Base-by-base conservation (phyloP, 129 eudicot species). In the Artemisia argyi region DNA sequence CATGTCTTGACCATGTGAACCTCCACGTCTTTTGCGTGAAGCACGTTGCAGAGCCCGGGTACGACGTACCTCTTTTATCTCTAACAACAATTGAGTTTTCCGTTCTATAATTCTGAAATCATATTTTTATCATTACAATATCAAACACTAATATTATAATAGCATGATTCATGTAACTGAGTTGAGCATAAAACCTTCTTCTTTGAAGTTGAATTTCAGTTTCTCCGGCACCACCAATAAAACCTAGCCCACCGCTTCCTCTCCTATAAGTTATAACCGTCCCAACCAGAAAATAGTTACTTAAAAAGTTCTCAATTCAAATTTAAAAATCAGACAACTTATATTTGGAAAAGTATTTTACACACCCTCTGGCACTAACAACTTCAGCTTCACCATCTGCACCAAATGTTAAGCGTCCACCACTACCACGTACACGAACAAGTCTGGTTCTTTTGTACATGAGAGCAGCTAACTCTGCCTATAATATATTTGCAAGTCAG, bases 391-490 rank as follows among this genome's bases (percentile, higher is more conserved):
- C 98, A 70, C 93, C 96, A 63, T 51, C 2, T 48, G 81, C 81
- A 57, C 97, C 99, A 76, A 95, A 95, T 24, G 97, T 83, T 57
- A 47, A 75, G 17, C 97, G 97, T 54, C 99, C 97, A 78, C 75
- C 89, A 52, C 81, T 76, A 58, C 89, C 96, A 57, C 99, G 99
- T 66, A 86, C 71, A 14, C 99, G 99, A 71, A 95, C 97, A 81
- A 95, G 97, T 77, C 99, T 78, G 68, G 86, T 75, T 80, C 90
- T 90, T 80, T 95, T 88, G 80, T 90, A 95, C 97, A 95, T 95
- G 26, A 95, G 78, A 79, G 99, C 99, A 39, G 99, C 99, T 78
- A 95, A 86, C 82, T 90, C 99, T 19, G 99, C 97, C 99, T 95
- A 71, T 68, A 72, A 59, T 26, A 30, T 22, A 2, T 46, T 15